A percentile compares a stretch with the other conserved stretches of the same genome.
These are phyloP conservation scores for Cladosporium austrohemisphaericum DNA, from an alignment of 2,329 filamentous ascomycete species.

Conservation along the genomic window DNA sequence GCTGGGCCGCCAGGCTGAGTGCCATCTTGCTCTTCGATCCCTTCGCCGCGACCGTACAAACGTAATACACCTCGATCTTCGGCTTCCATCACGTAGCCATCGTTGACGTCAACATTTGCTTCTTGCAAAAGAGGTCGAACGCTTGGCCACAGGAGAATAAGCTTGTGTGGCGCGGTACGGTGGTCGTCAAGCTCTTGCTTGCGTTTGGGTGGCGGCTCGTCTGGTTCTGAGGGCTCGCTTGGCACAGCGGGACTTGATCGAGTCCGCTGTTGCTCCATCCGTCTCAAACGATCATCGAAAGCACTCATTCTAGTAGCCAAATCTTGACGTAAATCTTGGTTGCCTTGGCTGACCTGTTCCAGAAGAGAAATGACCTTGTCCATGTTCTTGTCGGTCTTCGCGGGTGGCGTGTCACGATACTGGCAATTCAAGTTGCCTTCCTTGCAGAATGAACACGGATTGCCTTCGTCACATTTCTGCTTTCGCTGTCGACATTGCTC, in stretches of 20 bases:
- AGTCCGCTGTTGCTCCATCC: conserved; percentile 23
- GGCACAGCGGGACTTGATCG: conserved; percentile 9
- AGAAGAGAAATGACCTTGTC: conserved; percentile 41
- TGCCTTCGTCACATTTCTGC: conserved; percentile 85
- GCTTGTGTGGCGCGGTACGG: conserved; percentile 80
- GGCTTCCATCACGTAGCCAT: conserved; percentile 36
- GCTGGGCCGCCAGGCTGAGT: conserved; percentile 32
- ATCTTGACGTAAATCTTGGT: not conserved
- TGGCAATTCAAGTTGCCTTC: conserved; percentile 81
- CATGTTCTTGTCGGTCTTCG: conserved; percentile 59
- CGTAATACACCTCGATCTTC: conserved; percentile 36
- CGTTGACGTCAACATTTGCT: conserved; percentile 26
- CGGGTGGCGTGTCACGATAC: conserved; percentile 86
- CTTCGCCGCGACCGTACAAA: conserved; percentile 36
- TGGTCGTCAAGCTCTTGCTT: conserved; percentile 79
- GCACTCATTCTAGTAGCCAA: conserved; percentile 7
- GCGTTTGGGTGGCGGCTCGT: conserved; percentile 40
- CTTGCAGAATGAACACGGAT: conserved; percentile 78
- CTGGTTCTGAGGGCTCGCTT: conserved; percentile 12
- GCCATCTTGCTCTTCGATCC: conserved; percentile 37
- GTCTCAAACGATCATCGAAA: conserved; percentile 26
- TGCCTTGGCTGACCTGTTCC: conserved; percentile 1
- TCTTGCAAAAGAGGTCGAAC: conserved; percentile 34
- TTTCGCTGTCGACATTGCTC: conserved; percentile 84
- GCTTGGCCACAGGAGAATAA: conserved; percentile 63